Evolutionary conservation across 108 stramenopile genomes (phyloP).

Genomic region (Fistulifera pelliculosa): DNA sequence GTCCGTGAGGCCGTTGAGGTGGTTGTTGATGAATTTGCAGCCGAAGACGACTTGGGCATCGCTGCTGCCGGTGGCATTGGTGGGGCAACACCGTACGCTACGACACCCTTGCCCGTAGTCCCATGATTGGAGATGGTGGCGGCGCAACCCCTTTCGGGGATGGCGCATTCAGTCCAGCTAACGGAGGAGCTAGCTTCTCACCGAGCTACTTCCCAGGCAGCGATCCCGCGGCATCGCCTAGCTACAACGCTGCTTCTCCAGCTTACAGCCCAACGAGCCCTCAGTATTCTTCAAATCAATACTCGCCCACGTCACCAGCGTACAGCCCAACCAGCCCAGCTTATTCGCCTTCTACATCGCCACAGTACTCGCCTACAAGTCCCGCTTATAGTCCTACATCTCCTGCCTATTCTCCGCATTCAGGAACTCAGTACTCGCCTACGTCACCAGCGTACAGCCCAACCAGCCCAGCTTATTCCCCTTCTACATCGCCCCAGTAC

Average conservation of each 20-base stretch:
- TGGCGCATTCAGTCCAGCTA: constrained; percentile 72
- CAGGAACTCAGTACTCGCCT: constrained; percentile 17
- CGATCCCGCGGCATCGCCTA: constrained; percentile 14
- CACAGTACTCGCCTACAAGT: constrained; percentile 65
- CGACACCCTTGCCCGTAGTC: constrained; percentile 64
- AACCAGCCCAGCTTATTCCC: constrained; percentile 46
- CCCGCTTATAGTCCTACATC: constrained; percentile 59
- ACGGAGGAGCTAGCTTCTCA: constrained; percentile 65
- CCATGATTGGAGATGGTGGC: constrained; percentile 43
- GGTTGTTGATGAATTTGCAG: constrained; percentile 71
- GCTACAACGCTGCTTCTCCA: constrained; percentile 68
- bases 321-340: constrained; percentile 68
- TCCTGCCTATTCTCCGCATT: constrained; percentile 44
- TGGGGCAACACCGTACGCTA: constrained; percentile 57
- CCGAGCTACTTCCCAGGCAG: constrained; percentile 72
- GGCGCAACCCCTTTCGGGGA: constrained; percentile 67
- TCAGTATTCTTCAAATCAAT: constrained; percentile 58
- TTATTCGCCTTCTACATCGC: constrained; percentile 54
- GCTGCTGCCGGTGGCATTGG: constrained; percentile 39
- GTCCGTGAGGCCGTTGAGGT: constrained; percentile 84
- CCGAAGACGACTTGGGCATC: constrained; percentile 53
- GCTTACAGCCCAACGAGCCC: constrained; percentile 75
- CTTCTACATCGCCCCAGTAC: constrained; percentile 66
- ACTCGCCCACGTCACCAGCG: constrained; percentile 45
- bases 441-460: constrained; percentile 52